These are phyloP conservation scores for Leucoagaricus sp. DNA, from an alignment of 1,284 basidiomycete species.

Conservation along the genomic window DNA sequence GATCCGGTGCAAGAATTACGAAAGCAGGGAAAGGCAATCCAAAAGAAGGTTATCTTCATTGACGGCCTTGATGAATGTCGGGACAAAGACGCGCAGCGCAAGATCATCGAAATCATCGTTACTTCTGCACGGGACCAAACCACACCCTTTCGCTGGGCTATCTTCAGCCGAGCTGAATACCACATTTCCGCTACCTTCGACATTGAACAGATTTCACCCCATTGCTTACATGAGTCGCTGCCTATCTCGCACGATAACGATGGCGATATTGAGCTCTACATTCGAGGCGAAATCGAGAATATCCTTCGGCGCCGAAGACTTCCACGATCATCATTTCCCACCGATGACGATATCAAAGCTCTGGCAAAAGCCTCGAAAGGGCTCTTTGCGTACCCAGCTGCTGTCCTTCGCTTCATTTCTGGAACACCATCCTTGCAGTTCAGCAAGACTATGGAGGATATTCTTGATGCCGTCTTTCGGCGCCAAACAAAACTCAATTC, in stretches of 20 bases:
- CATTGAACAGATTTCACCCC: neutral
- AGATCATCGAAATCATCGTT: neutral
- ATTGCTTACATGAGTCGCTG: neutral
- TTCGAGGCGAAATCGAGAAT: neutral
- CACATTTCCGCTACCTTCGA: neutral
- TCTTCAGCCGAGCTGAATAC: conserved; percentile 8
- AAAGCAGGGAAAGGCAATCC: neutral
- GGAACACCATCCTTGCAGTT: no score
- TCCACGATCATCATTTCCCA: conserved; percentile 3
- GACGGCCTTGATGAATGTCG: conserved; percentile 16
- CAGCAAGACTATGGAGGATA: no score
- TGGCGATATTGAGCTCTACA: conserved; percentile 2
- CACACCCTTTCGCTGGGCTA: neutral
- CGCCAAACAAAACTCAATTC: no score
- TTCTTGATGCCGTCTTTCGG: no score
- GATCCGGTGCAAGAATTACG: neutral
- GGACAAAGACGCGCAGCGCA: neutral
- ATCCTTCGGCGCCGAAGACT: neutral
- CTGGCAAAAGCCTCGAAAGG: neutral
- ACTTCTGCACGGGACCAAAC: neutral
- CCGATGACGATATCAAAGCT: neutral
- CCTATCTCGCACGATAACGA: neutral
- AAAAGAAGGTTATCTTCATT: conserved; percentile 2
- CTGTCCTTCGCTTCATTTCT: conserved; percentile 10
- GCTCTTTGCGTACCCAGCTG: conserved; percentile 2